phyloP scores from a whole-genome alignment of 2,329 filamentous ascomycete species.

The Hysterium pulicare region DNA sequence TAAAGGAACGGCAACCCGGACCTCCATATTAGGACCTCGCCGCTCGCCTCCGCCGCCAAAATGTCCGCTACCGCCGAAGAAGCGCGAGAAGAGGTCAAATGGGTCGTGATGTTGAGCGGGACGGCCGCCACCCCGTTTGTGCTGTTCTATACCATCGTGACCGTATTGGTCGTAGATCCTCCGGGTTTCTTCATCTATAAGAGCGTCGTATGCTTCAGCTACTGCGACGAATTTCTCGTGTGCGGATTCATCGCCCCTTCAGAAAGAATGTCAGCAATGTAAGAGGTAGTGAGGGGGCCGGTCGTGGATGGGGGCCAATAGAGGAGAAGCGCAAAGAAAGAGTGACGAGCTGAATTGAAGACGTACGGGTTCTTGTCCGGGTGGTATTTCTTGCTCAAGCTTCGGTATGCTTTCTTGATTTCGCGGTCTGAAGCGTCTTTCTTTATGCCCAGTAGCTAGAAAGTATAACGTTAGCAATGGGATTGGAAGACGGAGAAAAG shows the following conservation, averaged over 20 bases:
- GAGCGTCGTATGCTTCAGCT: slow-evolving; percentile 90
- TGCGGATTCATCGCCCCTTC: slow-evolving; percentile 71
- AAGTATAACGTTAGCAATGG: too few relatives aligned
- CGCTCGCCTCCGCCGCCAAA: slow-evolving; percentile 77
- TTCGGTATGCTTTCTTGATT: slow-evolving; percentile 90
- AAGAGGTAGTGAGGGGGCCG: background rate
- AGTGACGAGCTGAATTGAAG: background rate
- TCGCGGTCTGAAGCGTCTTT: slow-evolving; percentile 79
- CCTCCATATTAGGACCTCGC: slow-evolving; percentile 83
- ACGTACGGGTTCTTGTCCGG: slow-evolving; percentile 96
- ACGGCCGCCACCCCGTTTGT: slow-evolving; percentile 66
- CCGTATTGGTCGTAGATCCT: slow-evolving; percentile 93
- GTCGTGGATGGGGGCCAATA: background rate
- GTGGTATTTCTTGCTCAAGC: slow-evolving; percentile 91
- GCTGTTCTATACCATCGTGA: slow-evolving; percentile 84
- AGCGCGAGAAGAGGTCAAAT: slow-evolving; percentile 93
- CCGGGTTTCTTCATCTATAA: slow-evolving; percentile 74
- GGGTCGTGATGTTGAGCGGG: slow-evolving; percentile 64
- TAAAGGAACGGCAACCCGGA: slow-evolving; percentile 74
- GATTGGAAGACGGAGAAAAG: too few relatives aligned
- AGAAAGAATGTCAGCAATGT: slow-evolving; percentile 10
- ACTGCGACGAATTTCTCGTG: slow-evolving; percentile 91
- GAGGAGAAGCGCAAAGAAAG: background rate
- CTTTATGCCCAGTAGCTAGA: slow-evolving; percentile 74
- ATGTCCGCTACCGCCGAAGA: slow-evolving; percentile 90